Evolutionary conservation across 208 protist genomes (phyloP), one percentile per base, ranked within the genome.

Genomic region (Leishmania tropica): DNA sequence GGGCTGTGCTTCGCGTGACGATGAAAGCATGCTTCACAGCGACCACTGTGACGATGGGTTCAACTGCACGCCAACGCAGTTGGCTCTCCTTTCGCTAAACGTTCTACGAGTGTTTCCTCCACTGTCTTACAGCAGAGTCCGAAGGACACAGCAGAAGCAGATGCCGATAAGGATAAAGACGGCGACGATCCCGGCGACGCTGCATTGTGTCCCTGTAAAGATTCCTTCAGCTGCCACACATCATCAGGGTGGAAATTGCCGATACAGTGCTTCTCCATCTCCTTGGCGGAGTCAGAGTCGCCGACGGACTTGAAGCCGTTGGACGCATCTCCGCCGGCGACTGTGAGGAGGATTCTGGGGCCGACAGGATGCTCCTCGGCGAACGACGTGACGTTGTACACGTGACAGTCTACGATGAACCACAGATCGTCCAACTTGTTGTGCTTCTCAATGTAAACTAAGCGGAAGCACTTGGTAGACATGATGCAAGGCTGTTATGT

Each of bases 291-390:
- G 42, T 92, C 85, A 45, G 89, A 92, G 90, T 96, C 92, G 17
- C 89, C 92, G 37, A 96, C 87, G n/a, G 81, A 85, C 74, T 97
- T 91, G 76, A 98, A 98, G 72, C 89, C 94, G 53, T 83, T 87
- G 24, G 91, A 93, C 35, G 88, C 93, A 65, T 99, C 94, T 65
- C 89, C 87, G 28, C 93, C 95, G 3, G 87, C 95, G 13, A 93
- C 88, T 53, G 83, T 89, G 4, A 93, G 79, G 21, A 98, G 91
- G 15, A 93, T 93, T 71, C 95, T 93, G 0, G 91, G 80, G 65
- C 94, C 93, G 42, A 95, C 96, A 10, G 97, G 95, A 83, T 98
- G 95, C 68, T 90, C 74, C 71, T 96, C 88, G 37, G 94, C 87
- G 70, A 97, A 98, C 70, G 87, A 87, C 31, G 89, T 95, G 31